phyloP scores from a whole-genome alignment of 495 filamentous ascomycete species.

The Parathielavia appendiculata region DNA sequence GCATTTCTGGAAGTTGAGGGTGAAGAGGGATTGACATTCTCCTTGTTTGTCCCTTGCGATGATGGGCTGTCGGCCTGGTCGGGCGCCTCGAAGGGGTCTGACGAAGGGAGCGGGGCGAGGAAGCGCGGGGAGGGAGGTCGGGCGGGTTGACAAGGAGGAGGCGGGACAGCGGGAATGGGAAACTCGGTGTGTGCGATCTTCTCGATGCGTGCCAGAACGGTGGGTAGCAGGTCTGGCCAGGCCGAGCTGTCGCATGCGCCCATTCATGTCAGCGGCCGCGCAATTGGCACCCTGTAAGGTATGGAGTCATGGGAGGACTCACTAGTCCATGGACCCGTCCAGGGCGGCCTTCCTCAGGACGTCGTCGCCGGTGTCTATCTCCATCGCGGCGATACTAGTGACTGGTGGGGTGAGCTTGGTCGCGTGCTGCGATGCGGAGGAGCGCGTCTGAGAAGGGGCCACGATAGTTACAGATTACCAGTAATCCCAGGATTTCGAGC shows the following conservation, averaged over 20 bases:
- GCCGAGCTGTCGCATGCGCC: constrained; percentile 28
- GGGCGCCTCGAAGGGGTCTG: constrained; percentile 45
- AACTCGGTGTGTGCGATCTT: constrained; percentile 43
- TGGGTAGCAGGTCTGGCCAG: constrained; percentile 38
- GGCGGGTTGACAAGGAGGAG: constrained; percentile 25
- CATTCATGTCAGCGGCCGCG: constrained; percentile 9
- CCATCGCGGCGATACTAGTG: constrained; percentile 38
- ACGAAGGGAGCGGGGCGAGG: constrained; percentile 42
- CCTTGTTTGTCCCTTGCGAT: constrained; percentile 47
- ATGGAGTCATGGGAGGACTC: constrained; percentile 26
- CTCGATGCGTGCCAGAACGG: constrained; percentile 39
- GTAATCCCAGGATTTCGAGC: too few relatives aligned
- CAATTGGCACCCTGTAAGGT: too few relatives aligned
- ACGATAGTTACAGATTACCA: too few relatives aligned
- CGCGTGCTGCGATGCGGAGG: constrained; percentile 6
- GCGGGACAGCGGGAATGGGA: constrained; percentile 39
- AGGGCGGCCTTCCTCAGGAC: constrained; percentile 57
- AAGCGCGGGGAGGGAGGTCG: constrained; percentile 40
- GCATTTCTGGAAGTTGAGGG: constrained; percentile 10
- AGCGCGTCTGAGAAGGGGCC: constrained; percentile 1
- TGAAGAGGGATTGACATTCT: constrained; percentile 35
- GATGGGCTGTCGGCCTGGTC: constrained; percentile 37
- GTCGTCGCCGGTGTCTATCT: constrained; percentile 54
- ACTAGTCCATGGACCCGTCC: constrained; percentile 68
- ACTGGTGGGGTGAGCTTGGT: constrained; percentile 10